Evolutionary conservation across 805 yeast genomes (phyloP).

Genomic region (Isabelozyma heimii): DNA sequence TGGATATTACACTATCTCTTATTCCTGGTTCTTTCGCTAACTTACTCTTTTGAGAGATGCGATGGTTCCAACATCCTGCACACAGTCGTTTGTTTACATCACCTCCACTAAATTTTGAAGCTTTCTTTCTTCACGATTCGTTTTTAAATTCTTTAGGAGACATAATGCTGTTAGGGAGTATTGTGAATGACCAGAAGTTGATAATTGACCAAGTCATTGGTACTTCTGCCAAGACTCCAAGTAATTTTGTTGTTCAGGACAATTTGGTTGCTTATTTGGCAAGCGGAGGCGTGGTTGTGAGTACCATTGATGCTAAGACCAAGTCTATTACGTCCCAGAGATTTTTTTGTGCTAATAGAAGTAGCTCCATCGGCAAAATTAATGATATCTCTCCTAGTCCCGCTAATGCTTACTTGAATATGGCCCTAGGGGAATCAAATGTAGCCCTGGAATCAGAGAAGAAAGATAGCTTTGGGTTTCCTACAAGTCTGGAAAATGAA

Average conservation of each 20-base stretch:
- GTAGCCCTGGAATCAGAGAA: slow-evolving; percentile 7
- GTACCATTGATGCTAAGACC: slow-evolving; percentile 22
- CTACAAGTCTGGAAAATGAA: slow-evolving; percentile 26
- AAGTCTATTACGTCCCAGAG: slow-evolving; percentile 32
- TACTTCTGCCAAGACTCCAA: slow-evolving; percentile 42
- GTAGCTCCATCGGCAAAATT: not conserved
- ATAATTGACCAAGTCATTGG: slow-evolving; percentile 31
- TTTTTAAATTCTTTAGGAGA: too few relatives aligned
- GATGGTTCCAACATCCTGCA: not conserved
- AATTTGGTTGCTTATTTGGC: slow-evolving; percentile 52
- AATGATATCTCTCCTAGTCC: slow-evolving; percentile 4
- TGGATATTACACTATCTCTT: not conserved
- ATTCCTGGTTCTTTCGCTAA: not conserved
- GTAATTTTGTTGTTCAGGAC: slow-evolving; percentile 39
- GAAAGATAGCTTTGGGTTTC: slow-evolving; percentile 36
- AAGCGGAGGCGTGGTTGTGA: slow-evolving; percentile 59
- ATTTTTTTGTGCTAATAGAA: slow-evolving; percentile 50
- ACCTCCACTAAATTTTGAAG: not conserved
- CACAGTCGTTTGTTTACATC: not conserved
- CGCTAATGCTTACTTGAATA: slow-evolving; percentile 28
- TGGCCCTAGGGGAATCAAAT: slow-evolving; percentile 8
- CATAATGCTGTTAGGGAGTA: not conserved
- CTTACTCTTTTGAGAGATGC: not conserved
- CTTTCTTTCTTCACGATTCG: not conserved
- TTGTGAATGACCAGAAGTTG: not conserved